Percentiles rank a stretch among this genome's conserved stretches.
phyloP scores from a whole-genome alignment of 148 eudicot genomes.

The Chenopodium album region DNA sequence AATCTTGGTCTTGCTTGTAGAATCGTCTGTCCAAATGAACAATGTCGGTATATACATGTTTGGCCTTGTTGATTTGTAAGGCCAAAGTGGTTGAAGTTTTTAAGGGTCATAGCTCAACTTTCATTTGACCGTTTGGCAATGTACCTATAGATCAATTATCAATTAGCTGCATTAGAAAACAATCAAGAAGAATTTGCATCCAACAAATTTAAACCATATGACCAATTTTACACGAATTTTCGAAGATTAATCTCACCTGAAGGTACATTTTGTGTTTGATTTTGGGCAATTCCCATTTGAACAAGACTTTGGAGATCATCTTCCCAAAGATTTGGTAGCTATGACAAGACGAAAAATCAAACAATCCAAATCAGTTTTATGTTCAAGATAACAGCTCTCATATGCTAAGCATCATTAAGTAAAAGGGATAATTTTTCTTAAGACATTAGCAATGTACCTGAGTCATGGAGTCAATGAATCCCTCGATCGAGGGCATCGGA shows the following conservation, averaged over 20 bases:
- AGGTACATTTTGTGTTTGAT: constrained; percentile 46
- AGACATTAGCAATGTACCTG: constrained; percentile 38
- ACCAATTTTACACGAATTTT: background rate
- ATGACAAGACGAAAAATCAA: background rate
- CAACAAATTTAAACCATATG: background rate
- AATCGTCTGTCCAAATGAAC: constrained; percentile 17
- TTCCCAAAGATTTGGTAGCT: constrained; percentile 64
- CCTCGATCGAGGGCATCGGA: constrained; percentile 43
- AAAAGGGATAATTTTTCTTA: background rate
- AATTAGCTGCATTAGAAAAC: background rate
- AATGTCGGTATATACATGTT: constrained; percentile 30
- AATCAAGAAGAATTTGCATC: background rate
- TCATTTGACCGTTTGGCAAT: constrained; percentile 55
- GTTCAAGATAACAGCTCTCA: background rate
- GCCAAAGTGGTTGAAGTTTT: too few relatives aligned
- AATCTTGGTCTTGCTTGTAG: constrained; percentile 6
- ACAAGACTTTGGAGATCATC: constrained; percentile 83
- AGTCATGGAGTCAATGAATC: constrained; percentile 45
- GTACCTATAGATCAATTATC: constrained; percentile 42
- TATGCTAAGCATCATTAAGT: background rate
- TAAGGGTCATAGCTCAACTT: constrained; percentile 43
- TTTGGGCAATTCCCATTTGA: constrained; percentile 60
- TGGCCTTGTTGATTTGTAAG: constrained; percentile 13
- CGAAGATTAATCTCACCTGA: constrained; percentile 34
- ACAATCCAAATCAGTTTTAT: background rate